Evolutionary conservation across 2,329 filamentous ascomycete genomes (phyloP), one percentile per base, ranked within the genome.

Genomic region (Tolypocladium paradoxum): DNA sequence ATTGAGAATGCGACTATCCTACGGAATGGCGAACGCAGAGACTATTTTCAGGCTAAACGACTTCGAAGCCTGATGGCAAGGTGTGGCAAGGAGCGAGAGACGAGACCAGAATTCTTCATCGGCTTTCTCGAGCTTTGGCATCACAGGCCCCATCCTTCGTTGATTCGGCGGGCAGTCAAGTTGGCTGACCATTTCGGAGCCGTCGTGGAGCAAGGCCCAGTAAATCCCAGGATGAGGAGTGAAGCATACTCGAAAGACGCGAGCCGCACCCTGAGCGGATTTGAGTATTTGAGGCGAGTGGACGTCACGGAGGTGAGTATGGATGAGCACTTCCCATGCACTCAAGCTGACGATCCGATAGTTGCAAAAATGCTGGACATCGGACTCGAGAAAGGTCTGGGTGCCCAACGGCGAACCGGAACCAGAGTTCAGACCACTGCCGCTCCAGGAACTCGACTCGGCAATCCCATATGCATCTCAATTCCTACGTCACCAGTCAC

Each of bases 1-100:
- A 64, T 73, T 35, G 65, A 71, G 51, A 74, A 73, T 56, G 72
- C 67, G 7, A 69, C 68, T 11, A 73, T 74, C 18, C 61, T 71
- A 7, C 60, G 64, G 6, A 65, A 70, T 48, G 73, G 73, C 4
- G 62, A 70, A 47, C 64, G 69, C 22, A 63, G 71, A 22, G 71
- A 76, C 55, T 76, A 71, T 57, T 75, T 74, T 57, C 68, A 71
- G 48, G 68, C 71, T 29, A 52, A 60, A 12, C 55, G 62, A 4
- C 65, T 74, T 49, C 65, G 71, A 20, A 56, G 62, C 2, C 54
- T 62, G 37, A 64, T 70, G 59, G 49, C 58, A 4, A 56, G 58
- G 20, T 68, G 64, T 37, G 60, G 54, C 35, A 57, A 61, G 43
- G 61, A 68, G 55, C 64, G 68, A 8, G 54, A 65, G 16, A 57